These are phyloP conservation scores for Paraurostyla sp. DNA, from an alignment of 73 alveolate species.

Conservation along the genomic window DNA sequence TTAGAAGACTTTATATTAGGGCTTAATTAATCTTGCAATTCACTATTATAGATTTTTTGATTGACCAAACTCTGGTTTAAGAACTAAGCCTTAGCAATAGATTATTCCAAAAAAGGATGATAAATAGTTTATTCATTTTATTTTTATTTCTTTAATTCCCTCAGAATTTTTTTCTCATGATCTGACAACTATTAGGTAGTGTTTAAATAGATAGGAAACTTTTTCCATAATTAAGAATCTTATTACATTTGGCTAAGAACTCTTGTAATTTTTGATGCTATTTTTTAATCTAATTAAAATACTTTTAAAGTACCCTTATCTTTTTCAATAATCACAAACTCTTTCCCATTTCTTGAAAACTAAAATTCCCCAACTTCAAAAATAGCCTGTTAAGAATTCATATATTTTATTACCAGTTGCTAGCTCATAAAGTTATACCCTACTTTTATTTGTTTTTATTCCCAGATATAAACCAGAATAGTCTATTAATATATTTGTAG, in stretches of 20 bases:
- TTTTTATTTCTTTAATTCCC: background rate
- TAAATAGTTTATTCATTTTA: background rate
- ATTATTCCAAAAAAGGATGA: constrained; percentile 18
- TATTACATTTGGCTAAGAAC: background rate
- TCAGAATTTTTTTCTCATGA: background rate
- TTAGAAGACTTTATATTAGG: background rate
- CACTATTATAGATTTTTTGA: background rate
- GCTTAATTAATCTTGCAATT: background rate
- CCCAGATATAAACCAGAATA: background rate
- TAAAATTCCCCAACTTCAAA: background rate
- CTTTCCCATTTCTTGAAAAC: background rate
- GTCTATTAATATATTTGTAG: background rate
- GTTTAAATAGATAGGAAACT: background rate
- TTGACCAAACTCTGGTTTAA: background rate
- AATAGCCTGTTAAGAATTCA: background rate
- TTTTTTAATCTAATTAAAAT: background rate
- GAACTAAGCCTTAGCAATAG: background rate
- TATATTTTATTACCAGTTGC: background rate
- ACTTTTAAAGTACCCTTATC: background rate
- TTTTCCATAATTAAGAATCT: background rate
- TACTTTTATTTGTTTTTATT: background rate
- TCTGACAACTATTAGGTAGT: background rate
- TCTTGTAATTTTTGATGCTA: background rate
- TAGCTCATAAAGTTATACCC: background rate
- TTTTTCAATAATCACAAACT: background rate